Evolutionary conservation across 2,329 filamentous ascomycete genomes (phyloP).

Genomic region (Microcera coccophila): DNA sequence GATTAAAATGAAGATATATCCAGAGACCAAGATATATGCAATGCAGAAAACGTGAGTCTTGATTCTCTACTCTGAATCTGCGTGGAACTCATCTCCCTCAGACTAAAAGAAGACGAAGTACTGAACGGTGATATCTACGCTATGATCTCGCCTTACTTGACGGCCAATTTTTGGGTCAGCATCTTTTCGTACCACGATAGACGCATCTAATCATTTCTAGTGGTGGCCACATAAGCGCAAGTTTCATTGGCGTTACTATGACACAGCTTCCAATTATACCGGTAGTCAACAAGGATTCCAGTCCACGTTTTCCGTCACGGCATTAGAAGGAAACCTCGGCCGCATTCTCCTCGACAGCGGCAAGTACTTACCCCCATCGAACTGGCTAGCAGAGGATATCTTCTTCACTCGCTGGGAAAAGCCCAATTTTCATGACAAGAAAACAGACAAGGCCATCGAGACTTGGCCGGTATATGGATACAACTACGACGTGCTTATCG

Average conservation of each 20-base stretch:
- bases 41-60: constrained; percentile 44
- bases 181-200: too few relatives aligned
- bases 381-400: constrained; percentile 46
- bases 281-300: constrained; percentile 47
- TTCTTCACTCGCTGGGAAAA: constrained; percentile 48
- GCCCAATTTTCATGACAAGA: constrained; percentile 52
- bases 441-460: constrained; percentile 39
- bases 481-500: constrained; percentile 53
- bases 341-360: constrained; percentile 43
- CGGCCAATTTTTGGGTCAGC: constrained; percentile 48
- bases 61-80: not conserved
- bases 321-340: constrained; percentile 40
- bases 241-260: constrained; percentile 52
- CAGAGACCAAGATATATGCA: constrained; percentile 49
- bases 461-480: constrained; percentile 50
- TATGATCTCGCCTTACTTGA: constrained; percentile 48
- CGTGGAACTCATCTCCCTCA: constrained; percentile 16
- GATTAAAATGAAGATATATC: constrained; percentile 48
- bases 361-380: constrained; percentile 44
- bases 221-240: constrained; percentile 51
- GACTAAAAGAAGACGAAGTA: constrained; percentile 45
- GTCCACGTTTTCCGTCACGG: constrained; percentile 48
- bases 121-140: constrained; percentile 48
- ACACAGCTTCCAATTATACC: constrained; percentile 38
- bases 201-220: constrained; percentile 21